Base-by-base conservation (phyloP, 495 filamentous ascomycete species). In the Lasiosphaeris hirsuta region DNA sequence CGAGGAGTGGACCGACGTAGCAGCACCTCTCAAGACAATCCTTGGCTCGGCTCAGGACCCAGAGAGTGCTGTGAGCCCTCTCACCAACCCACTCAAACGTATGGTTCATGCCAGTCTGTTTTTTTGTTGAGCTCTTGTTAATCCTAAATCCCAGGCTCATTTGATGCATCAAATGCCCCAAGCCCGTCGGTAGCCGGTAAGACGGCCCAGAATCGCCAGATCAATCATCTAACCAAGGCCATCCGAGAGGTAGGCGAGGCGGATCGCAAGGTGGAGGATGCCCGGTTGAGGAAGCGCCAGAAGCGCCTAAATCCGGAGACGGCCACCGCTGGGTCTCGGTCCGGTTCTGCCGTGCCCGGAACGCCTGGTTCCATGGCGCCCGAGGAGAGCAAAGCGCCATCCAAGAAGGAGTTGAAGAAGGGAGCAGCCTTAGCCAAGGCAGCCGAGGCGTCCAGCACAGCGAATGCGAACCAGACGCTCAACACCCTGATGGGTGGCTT, bases 381-480 rank as follows among this genome's bases (percentile, higher is more conserved):
- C 1, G 80, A 82, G 38, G 71, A 76, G 51, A 61, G 50, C 44
- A 83, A 80, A 58, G 62, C 73, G 6, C 74, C 73, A 3, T 76
- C 80, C 6, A 82, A 82, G 65, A 85, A 85, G 65, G 83, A 85
- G 62, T 70, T 73, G n/a, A 80, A 82, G 63, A 85, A 84, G 67
- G 84, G 83, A 64, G 72, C 77, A 8, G 72, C 72, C n/a, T 74
- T 78, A 4, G 72, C 75, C 0, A 81, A 78, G 51, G 63, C 75
- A 2, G 75, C 78, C 7, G 81, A 83, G 56, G 75, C 74, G 2
- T 72, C 72, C n/a, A 81, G 73, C 63, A 81, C 80, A 44, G 76
- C 77, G 3, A 79, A 71, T 13, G 81, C 82, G 1, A 86, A 86
- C 52, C 63, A 69, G 11, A 85, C 84, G 0, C 72, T 81, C 30